A percentile compares a stretch with the other conserved stretches of the same genome.
phyloP scores from a whole-genome alignment of 352 stramenopile genomes.

The Pythium insidiosum region DNA sequence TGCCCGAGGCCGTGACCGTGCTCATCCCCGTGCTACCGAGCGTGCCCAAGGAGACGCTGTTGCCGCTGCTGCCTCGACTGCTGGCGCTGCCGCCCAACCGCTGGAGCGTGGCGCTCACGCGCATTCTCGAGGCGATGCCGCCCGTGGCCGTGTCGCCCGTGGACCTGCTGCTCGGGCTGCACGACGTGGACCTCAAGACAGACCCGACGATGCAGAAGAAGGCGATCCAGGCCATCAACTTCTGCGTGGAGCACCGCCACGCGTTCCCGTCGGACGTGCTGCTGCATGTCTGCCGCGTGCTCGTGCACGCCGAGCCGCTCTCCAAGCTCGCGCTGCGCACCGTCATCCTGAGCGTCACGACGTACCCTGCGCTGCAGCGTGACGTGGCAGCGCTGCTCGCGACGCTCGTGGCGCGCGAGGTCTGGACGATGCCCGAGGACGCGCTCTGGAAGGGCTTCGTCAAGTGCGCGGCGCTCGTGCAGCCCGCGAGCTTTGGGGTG shows the following conservation, averaged over 20 bases:
- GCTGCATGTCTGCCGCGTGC: slow-evolving; percentile 51
- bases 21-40: slow-evolving; percentile 60
- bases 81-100: slow-evolving; percentile 41
- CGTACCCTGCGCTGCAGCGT: slow-evolving; percentile 52
- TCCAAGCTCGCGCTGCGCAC: slow-evolving; percentile 67
- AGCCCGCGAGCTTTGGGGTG: slow-evolving; percentile 61
- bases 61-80: slow-evolving; percentile 51
- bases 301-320: slow-evolving; percentile 50
- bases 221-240: slow-evolving; percentile 67
- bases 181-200: slow-evolving; percentile 66
- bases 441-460: slow-evolving; percentile 75
- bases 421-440: slow-evolving; percentile 68
- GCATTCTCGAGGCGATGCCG: slow-evolving; percentile 64
- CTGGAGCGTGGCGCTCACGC: slow-evolving; percentile 60
- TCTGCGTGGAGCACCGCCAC: slow-evolving; percentile 72
- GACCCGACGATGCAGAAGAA: slow-evolving; percentile 71
- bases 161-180: slow-evolving; percentile 63
- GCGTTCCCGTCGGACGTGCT: slow-evolving; percentile 73
- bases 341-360: slow-evolving; percentile 70
- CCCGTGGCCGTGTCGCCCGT: slow-evolving; percentile 55
- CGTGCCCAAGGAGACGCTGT: slow-evolving; percentile 43
- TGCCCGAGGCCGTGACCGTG: slow-evolving; percentile 54
- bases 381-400: slow-evolving; percentile 54
- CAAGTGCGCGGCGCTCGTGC: slow-evolving; percentile 65
- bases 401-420: slow-evolving; percentile 34